Base-by-base conservation (phyloP, 2,329 filamentous ascomycete species). In the Ampelomyces quisqualis region DNA sequence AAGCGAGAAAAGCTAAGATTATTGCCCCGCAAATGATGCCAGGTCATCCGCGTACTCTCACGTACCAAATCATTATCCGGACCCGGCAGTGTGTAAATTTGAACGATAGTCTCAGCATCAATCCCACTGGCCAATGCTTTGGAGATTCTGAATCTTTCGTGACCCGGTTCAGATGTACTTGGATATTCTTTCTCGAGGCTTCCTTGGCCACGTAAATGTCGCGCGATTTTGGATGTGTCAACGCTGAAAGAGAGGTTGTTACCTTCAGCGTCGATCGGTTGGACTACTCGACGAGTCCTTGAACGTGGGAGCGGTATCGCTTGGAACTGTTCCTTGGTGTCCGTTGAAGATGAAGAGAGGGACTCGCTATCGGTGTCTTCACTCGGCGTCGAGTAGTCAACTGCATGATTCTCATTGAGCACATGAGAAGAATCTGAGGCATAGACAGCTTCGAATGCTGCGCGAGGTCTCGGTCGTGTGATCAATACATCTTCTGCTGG, bases 1-100 rank as follows among this genome's bases (percentile, higher is more conserved):
- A 64, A 67, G 18, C 48, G 48, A 2, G 34, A 34, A 35, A 60
- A 63, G 34, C 62, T 56, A 13, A 65, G 39, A 9, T 47, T 34
- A 5, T 45, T 36, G 2, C 40, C 53, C 22, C 49, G 41, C 7
- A 65, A 28, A 33, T 66, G 62, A 36, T 53, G 47, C 64, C 62
- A 67, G 6, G 54, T 51, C 2, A 57, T 40, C n/a, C 26, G 29
- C 3, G 57, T 38, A 19, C 38, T 47, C 4, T 20, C 22, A 9
- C 39, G 29, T 1, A 45, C 38, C 1, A 31, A 30, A 26, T 32
- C 5, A 19, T 45, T 58, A 31, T 57, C 51, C 1, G 62, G 61
- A 2, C 55, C 56, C 5, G 51, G 43, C 23, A 65, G 28, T 1
- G 40, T 46, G 38, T 58, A 29, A 0, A 67, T 26, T 21, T 60